phyloP scores from a whole-genome alignment of 2,329 filamentous ascomycete genomes.

The Sporothrix mexicana region DNA sequence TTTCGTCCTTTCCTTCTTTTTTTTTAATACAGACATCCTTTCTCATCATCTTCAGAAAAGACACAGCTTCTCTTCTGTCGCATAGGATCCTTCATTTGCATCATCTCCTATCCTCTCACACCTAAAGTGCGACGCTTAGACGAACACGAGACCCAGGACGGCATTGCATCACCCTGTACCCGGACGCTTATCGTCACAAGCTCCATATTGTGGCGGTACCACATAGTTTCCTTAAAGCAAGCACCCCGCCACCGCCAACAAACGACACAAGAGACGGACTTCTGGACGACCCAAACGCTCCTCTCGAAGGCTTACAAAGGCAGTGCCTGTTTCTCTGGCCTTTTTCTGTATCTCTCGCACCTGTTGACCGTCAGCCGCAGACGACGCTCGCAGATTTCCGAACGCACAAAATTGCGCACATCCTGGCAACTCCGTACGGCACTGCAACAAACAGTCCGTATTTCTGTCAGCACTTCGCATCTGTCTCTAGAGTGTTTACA shows the following conservation, averaged over 20 bases:
- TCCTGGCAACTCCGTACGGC: neutral
- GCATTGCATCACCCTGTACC: slow-evolving; percentile 18
- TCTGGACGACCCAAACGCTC: no score
- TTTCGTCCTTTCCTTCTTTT: neutral
- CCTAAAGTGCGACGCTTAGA: neutral
- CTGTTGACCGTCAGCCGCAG: slow-evolving; percentile 3
- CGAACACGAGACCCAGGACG: slow-evolving; percentile 23
- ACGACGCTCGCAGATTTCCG: neutral
- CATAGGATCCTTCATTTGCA: neutral
- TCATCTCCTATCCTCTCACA: neutral
- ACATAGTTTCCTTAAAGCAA: slow-evolving; percentile 7
- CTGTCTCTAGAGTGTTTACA: neutral
- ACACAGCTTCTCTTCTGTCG: neutral
- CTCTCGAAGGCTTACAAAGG: no score
- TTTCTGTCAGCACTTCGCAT: neutral
- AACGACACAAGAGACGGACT: neutral
- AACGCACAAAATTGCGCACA: neutral
- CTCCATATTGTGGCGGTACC: slow-evolving; percentile 13
- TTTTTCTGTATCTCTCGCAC: neutral
- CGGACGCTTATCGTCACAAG: slow-evolving; percentile 19
- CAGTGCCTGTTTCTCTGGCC: neutral
- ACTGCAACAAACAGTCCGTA: slow-evolving; percentile 1
- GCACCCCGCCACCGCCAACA: slow-evolving; percentile 20
- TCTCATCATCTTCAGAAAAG: neutral
- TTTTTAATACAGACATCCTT: neutral